Base-by-base conservation (phyloP, 192 early-diverging fungal species). In the Coemansia sp. region DNA sequence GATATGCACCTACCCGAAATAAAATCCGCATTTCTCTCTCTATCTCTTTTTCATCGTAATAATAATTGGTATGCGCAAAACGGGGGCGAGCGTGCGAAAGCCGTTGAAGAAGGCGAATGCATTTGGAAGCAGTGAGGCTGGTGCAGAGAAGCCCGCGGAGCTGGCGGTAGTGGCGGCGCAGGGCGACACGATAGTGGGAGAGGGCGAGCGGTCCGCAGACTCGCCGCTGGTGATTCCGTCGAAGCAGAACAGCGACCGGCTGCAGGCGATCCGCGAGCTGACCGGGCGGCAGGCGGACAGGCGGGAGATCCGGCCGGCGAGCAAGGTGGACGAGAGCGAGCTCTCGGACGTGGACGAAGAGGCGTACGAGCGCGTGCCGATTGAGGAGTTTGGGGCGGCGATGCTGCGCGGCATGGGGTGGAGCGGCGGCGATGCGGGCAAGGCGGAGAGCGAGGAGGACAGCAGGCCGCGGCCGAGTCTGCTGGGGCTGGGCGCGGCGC, bases 321-420 rank as follows among this genome's bases (percentile, higher is more conserved):
- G 9, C 20, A 20, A 12, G 9, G 19, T 19, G 9, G 12, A 8
- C 9, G 30, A 50, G 31, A 23, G 43, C 29, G 59, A 53, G 22
- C 42, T 12, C 8, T 28, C 39, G 5, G 62, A 65, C 12, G 61
- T 64, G 7, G 41, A 44, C 22, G 53, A 64, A 2, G 57, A 90
- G 42, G 85, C 89, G 50, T 96, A 93, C 50, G 88, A 87, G 40
- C 78, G 85, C 0, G 84, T 93, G 1, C 90, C 94, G 4, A 84
- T 96, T 1, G 90, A 94, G 44, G 84, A 87, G 42, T 96, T 96
- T 83, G 94, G 94, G 0, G 79, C 78, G 2, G 92, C 92, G 0
- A 70, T 94, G 53, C 64, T 96, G 43, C 78, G 90, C 11, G 94
- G 94, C 0, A 92, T 94, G 89, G 94, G 94, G 1, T 94, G 91